Percentiles rank a stretch among this genome's conserved stretches.
These are phyloP conservation scores for Rhodotorula kratochvilovae DNA, from an alignment of 768 basidiomycete genomes.

Conservation along the genomic window DNA sequence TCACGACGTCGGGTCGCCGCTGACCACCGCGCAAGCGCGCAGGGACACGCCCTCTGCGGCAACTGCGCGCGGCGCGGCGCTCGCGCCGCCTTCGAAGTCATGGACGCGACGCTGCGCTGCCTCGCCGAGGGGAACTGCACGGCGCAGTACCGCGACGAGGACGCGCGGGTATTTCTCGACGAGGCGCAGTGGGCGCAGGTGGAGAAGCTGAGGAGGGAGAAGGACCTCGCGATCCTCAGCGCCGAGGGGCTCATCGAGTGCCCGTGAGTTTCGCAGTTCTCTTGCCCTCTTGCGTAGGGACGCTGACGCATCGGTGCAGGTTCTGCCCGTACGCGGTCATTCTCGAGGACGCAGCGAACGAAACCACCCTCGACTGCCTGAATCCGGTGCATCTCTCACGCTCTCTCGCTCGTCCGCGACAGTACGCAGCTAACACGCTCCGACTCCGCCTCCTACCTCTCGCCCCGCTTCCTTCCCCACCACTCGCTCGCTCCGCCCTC, in stretches of 20 bases:
- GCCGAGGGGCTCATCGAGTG: conserved; percentile 3
- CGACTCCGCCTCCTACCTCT: too few species aligned
- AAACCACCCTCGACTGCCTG: conserved; percentile 1
- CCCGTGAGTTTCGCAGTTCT: too few species aligned
- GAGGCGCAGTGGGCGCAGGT: neutral
- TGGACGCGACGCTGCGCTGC: neutral
- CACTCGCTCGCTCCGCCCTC: too few species aligned
- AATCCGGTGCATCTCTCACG: neutral
- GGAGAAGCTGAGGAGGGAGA: conserved; percentile 5
- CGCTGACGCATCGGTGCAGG: too few species aligned
- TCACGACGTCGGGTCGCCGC: too few species aligned
- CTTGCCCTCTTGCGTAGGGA: too few species aligned
- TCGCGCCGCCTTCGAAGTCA: neutral
- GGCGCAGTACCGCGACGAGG: neutral
- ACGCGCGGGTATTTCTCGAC: neutral
- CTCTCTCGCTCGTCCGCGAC: too few species aligned
- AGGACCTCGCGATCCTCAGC: neutral
- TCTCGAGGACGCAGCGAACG: neutral
- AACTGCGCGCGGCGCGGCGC: neutral
- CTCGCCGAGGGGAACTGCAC: neutral
- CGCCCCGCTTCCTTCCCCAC: too few species aligned
- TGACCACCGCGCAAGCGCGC: neutral
- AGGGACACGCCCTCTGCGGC: conserved; percentile 4
- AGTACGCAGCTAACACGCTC: too few species aligned
- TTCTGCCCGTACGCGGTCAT: conserved; percentile 13